These are phyloP conservation scores for Pleurotus djamor DNA, from an alignment of 768 basidiomycete species.

Conservation along the genomic window DNA sequence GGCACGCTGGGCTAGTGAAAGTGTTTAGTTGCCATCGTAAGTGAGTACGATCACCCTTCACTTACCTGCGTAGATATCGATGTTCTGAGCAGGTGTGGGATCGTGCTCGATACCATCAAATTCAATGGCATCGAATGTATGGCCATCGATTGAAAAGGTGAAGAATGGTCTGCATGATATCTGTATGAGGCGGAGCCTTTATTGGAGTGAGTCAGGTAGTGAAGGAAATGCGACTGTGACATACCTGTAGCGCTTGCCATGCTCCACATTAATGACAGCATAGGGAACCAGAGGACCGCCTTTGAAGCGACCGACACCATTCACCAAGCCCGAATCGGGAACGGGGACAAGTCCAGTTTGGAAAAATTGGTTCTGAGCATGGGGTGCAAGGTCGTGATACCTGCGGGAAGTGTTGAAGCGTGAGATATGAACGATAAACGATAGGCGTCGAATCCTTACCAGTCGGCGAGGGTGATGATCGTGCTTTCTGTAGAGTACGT, in stretches of 20 bases:
- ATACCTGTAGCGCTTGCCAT: slow-evolving; percentile 44
- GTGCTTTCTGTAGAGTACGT: slow-evolving; percentile 18
- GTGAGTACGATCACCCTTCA: background rate
- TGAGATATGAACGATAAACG: background rate
- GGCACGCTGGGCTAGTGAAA: slow-evolving; percentile 27
- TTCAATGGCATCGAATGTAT: slow-evolving; percentile 34
- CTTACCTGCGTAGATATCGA: slow-evolving; percentile 40
- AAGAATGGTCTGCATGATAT: slow-evolving; percentile 45
- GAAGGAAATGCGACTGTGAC: no score
- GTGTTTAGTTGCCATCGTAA: no score
- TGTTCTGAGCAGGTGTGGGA: slow-evolving; percentile 34
- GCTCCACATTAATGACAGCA: slow-evolving; percentile 39
- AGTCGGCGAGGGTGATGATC: slow-evolving; percentile 33
- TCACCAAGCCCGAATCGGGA: slow-evolving; percentile 42
- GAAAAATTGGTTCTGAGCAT: slow-evolving; percentile 29
- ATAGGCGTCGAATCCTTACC: slow-evolving; percentile 11
- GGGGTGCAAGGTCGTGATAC: slow-evolving; percentile 30
- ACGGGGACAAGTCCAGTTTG: slow-evolving; percentile 27
- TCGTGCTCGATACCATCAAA: slow-evolving; percentile 38
- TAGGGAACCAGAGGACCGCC: slow-evolving; percentile 36
- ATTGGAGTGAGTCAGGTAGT: slow-evolving; percentile 25
- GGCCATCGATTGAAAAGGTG: slow-evolving; percentile 33
- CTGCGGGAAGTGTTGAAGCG: background rate
- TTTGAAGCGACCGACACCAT: slow-evolving; percentile 37
- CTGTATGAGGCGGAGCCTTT: slow-evolving; percentile 44